Evolutionary conservation across 805 yeast genomes (phyloP).

Genomic region (Ogataea zsoltii): DNA sequence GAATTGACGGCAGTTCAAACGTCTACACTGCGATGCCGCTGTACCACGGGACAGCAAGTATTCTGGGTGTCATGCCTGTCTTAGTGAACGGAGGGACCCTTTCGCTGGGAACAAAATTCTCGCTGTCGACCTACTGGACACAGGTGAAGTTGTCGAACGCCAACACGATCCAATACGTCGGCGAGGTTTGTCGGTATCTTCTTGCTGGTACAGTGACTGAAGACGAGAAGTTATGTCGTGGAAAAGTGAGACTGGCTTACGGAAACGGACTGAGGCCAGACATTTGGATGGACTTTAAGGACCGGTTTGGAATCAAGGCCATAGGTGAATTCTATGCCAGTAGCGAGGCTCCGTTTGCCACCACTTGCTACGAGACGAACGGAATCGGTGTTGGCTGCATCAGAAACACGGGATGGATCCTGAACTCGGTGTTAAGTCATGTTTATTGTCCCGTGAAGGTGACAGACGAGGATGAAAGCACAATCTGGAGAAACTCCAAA

Average conservation of each 20-base stretch:
- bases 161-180: constrained; percentile 89
- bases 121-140: constrained; percentile 85
- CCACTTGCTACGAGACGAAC: constrained; percentile 68
- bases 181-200: constrained; percentile 89
- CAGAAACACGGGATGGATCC: constrained; percentile 76
- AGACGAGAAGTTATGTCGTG: constrained; percentile 27
- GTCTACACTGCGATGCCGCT: constrained; percentile 93
- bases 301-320: constrained; percentile 68
- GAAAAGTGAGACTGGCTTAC: constrained; percentile 62
- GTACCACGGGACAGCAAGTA: constrained; percentile 92
- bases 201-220: constrained; percentile 49
- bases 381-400: constrained; percentile 81
- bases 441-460: constrained; percentile 67
- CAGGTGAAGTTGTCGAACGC: constrained; percentile 73
- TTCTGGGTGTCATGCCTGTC: constrained; percentile 74
- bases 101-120: constrained; percentile 78
- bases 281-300: constrained; percentile 80
- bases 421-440: constrained; percentile 52
- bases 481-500: constrained; percentile 62
- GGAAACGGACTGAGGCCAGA: constrained; percentile 92
- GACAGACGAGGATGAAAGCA: constrained; percentile 77
- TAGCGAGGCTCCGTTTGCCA: constrained; percentile 88
- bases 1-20: constrained; percentile 51
- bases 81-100: constrained; percentile 66
- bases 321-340: constrained; percentile 94